Base-by-base conservation (phyloP, 371 early-diverging fungal genomes). In the Saksenaea oblongispora region DNA sequence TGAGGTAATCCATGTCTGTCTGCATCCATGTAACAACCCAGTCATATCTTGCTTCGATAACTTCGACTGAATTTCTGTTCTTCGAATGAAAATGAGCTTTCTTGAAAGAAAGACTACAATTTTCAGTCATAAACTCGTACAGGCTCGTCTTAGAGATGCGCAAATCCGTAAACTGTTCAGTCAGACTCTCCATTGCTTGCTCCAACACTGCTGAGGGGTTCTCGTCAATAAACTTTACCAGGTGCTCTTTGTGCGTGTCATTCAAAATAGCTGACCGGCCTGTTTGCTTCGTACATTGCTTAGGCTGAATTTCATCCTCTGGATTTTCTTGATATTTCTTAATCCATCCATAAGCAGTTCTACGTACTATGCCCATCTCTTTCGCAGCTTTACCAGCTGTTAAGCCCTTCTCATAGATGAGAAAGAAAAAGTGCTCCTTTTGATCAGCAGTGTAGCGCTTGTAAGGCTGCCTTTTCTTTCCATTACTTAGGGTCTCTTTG, bases 141-240 rank as follows among this genome's bases (percentile, higher is more conserved):
- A 66, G 4, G 0, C 42, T 31, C 14, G 54, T 58, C 22, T 59
- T 58, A 0, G 59, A 54, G 9, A 66, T 42, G 11, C 36, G 26
- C 4, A 66, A 59, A 18, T 18, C 67, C 5, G 17, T 42, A 41
- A 66, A 66, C 34, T 58, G 24, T 8, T 26, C 22, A 9, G 39
- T 53, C 13, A 66, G 54, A 11, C 34, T 57, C 2, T 54, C 42
- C 42, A 66, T 61, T 27, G 61, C 59, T 51, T 66, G 54, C 47
- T 59, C 62, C 28, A 66, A 58, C 0, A 55, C 41, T 5, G 36
- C 2, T 26, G 54, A 58, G 10, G 62, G 55, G 3, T 58, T 51
- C 0, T 66, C 66, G 31, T 61, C 66, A 44, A 66, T 56, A 17
- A 58, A 31, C 39, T n/a, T n/a, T n/a, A n/a, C n/a, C 1, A 66